Base-by-base conservation (phyloP, 106 monocot species). In the Ottelia alismoides region DNA sequence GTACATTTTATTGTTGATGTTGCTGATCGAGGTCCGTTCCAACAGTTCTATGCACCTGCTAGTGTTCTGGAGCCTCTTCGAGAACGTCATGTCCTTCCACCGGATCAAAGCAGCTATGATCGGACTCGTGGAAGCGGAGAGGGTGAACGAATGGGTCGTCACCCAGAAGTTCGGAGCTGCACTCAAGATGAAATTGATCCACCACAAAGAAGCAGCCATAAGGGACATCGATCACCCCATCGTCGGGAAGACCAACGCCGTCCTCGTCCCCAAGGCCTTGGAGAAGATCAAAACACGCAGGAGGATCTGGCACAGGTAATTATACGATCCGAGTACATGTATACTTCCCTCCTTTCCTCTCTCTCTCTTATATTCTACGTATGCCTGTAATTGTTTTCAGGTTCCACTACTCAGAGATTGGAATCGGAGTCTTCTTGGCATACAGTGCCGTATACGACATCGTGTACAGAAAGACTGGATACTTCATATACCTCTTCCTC, bases 121-220 rank as follows among this genome's bases (percentile, higher is more conserved):
- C 31, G 83, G 83, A 22, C 50, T 84, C 11, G 47, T 78, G 31
- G 83, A 84, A 2, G 65, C 49, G 27, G 74, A 72, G 27, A 68
- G 83, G 52, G 83, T 78, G 10, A 84, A 84, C 46, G 83, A 84
- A 28, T 84, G 83, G 83, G 55, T 84, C 45, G 83, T 84, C n/a
- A 84, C 83, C 2, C 61, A 69, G 47, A 84, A 84, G 26, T 44
- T 84, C 49, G 83, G 83, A 20, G 78, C 78, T 53, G 65, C 21
- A 30, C 66, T 45, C 31, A 52, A 43, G 58, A 28, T 2, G 35
- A 16, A 20, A 65, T 68, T 49, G 30, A 51, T 20, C 21, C 65
- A 19, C 64, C 53, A 16, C 23, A 29, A 24, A 21, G 32, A 26
- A 58, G 70, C 49, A 50, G 14, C n/a, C 45, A 70, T 24, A 47